Conservation (phyloP, 768 basidiomycete genomes). For the Pholiota conissans region DNA sequence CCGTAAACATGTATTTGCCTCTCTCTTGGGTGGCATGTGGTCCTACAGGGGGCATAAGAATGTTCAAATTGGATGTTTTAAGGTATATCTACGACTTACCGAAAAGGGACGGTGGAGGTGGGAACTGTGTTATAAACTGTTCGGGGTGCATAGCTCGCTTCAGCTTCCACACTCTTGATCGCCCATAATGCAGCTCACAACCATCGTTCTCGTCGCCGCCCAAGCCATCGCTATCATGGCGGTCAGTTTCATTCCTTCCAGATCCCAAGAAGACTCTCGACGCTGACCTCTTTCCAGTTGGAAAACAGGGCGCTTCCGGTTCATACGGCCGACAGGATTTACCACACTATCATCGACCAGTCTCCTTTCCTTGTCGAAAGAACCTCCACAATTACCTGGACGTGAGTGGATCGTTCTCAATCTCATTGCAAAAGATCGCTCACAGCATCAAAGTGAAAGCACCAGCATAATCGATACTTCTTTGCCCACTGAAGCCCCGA, state of each 20-base stretch:
- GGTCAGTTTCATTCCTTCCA: background rate
- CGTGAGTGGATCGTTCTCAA: conserved; percentile 21
- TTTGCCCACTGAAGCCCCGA: conserved; percentile 1
- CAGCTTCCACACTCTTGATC: background rate
- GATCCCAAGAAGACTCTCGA: background rate
- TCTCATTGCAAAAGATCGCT: background rate
- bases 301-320: conserved; percentile 7
- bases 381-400: conserved; percentile 30
- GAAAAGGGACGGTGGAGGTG: background rate
- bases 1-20: background rate
- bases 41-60: background rate
- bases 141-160: background rate
- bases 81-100: background rate
- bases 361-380: conserved; percentile 29
- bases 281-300: background rate
- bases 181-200: conserved; percentile 17
- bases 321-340: conserved; percentile 25
- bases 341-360: conserved; percentile 24
- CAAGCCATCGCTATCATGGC: conserved; percentile 6
- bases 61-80: background rate
- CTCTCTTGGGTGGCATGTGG: background rate
- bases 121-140: conserved; percentile 1
- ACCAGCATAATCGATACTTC: conserved; percentile 4
- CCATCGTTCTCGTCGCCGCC: conserved; percentile 2
- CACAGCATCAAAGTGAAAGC: conserved; percentile 3